Conservation (phyloP, 2,329 filamentous ascomycete genomes). For the Apiospora rasikravindrae region DNA sequence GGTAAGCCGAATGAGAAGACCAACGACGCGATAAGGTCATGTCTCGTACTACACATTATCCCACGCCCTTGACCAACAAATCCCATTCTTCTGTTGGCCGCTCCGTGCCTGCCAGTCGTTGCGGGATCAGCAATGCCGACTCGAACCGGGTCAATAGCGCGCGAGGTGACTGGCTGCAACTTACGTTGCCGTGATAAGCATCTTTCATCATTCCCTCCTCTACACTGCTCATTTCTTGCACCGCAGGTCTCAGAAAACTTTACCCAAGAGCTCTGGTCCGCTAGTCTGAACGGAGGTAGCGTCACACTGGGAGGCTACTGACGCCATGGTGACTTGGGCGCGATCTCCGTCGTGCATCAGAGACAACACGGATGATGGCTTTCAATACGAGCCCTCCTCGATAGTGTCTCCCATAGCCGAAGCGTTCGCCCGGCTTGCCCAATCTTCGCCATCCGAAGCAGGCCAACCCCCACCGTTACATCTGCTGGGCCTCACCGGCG, state of each 20-base stretch:
- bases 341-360: background rate
- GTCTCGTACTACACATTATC: background rate
- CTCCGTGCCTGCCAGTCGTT: background rate
- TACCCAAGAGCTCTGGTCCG: background rate
- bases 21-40: background rate
- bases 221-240: background rate
- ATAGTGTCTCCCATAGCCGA: background rate
- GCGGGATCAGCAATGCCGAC: background rate
- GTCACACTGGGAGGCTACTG: background rate
- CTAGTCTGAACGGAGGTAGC: background rate
- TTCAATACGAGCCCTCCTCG: background rate
- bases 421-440: background rate
- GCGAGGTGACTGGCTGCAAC: background rate
- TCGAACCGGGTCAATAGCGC: background rate
- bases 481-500: constrained; percentile 8
- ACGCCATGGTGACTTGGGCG: background rate
- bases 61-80: background rate
- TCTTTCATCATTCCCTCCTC: background rate
- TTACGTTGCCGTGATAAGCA: background rate
- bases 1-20: background rate
- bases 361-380: background rate
- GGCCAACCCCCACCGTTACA: background rate
- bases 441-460: background rate
- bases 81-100: background rate
- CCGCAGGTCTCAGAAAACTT: background rate